Evolutionary conservation across 2,329 filamentous ascomycete species (phyloP), one percentile per base, ranked within the genome.

Genomic region (Nectriaceae sp.): DNA sequence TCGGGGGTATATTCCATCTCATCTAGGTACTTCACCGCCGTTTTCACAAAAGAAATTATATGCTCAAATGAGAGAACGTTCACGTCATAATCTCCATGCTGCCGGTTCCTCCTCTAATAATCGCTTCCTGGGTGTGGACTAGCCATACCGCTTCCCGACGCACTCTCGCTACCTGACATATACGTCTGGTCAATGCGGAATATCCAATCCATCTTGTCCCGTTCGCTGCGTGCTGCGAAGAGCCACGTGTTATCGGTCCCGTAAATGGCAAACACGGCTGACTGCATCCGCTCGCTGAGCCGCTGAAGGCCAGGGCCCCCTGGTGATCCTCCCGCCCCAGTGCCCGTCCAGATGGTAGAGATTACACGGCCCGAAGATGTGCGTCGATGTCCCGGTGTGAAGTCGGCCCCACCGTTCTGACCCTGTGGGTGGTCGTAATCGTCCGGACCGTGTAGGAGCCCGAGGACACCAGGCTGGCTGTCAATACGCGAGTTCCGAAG

Each of bases 171-270:
- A 11, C 70, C 75, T 29, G 77, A 75, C 60, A 79, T 69, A 57
- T 80, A 83, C 43, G 87, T 89, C 75, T 96, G 88, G 70, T 99
- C 94, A 60, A 99, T 90, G 63, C 88, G 87, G 69, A 95, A 82
- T 60, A 99, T 96, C 94, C 94, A 99, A 68, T 97, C 94, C 60
- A 92, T 87, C 76, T 97, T 96, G 69, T 97, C 92, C 41, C 86
- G 81, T 73, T 97, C 93, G 61, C 85, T 93, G 49, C 91, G 80
- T 20, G 91, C 89, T 13, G 91, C 90, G 69, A 99, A 97, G 35
- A 99, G 77, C 82, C 92, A 99, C 24, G 92, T 96, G 70, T 97
- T 97, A 68, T 94, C 88, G 50, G 88, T 89, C 36, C 90, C 93
- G 65, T 97, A 99, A 42, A 99, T 83, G 11, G 94, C 94, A 77